Conservation (phyloP, 306 rosid genomes). For the Psophocarpus tetragonolobus region DNA sequence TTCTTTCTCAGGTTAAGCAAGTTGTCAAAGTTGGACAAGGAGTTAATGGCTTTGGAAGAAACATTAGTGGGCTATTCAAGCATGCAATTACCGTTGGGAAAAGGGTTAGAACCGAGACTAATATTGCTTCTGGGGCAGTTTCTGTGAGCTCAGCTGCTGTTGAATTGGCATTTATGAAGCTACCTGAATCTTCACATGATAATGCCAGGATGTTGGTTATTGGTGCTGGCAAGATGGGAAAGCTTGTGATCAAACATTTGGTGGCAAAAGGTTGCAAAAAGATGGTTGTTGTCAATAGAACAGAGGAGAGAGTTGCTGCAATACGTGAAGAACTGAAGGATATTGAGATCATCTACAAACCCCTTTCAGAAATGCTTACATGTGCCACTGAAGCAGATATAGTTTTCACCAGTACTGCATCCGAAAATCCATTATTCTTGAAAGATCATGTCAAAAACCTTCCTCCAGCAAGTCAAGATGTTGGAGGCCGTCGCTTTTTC, state of each 20-base stretch:
- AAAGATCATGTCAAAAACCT: slow-evolving; percentile 72
- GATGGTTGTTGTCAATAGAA: slow-evolving; percentile 90
- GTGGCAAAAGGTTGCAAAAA: slow-evolving; percentile 86
- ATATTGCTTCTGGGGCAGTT: slow-evolving; percentile 97
- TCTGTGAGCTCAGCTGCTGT: slow-evolving; percentile 99
- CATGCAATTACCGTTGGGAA: slow-evolving; percentile 97
- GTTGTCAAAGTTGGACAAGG: slow-evolving; percentile 99
- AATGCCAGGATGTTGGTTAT: slow-evolving; percentile 76
- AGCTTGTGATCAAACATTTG: slow-evolving; percentile 95
- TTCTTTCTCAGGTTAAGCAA: slow-evolving; percentile 98
- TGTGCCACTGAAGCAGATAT: slow-evolving; percentile 82
- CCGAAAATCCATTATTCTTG: slow-evolving; percentile 82
- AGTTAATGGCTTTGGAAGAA: slow-evolving; percentile 91
- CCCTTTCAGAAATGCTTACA: slow-evolving; percentile 80
- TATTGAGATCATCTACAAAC: slow-evolving; percentile 79
- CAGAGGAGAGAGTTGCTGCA: slow-evolving; percentile 83
- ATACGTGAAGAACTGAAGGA: slow-evolving; percentile 71
- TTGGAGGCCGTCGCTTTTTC: slow-evolving; percentile 74
- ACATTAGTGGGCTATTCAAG: slow-evolving; percentile 93
- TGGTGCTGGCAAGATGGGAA: slow-evolving; percentile 99
- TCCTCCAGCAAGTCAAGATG: slow-evolving; percentile 64
- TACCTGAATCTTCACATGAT: slow-evolving; percentile 70
- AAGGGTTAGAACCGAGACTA: slow-evolving; percentile 95
- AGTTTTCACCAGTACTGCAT: slow-evolving; percentile 91
- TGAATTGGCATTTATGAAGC: slow-evolving; percentile 89